phyloP scores from a whole-genome alignment of 345 rosid species.

The Leavenworthia alabamica region DNA sequence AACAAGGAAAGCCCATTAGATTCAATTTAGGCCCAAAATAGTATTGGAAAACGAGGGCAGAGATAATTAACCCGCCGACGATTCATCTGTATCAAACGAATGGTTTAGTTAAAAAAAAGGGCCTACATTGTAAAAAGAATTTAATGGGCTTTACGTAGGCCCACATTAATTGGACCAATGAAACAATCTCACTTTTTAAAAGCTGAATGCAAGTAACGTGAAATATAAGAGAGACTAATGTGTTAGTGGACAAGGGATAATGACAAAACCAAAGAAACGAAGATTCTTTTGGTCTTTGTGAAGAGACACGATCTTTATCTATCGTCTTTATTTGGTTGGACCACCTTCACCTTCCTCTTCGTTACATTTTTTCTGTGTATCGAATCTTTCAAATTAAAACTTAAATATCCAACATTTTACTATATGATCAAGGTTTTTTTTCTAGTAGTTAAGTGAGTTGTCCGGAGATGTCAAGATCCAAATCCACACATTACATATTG shows the following conservation, averaged over 20 bases:
- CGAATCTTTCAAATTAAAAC: conserved; percentile 3
- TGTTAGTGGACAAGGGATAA: conserved; percentile 21
- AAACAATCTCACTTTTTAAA: neutral
- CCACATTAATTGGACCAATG: neutral
- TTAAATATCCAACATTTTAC: too few relatives aligned
- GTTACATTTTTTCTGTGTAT: conserved; percentile 11
- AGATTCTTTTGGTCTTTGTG: neutral
- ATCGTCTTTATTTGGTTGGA: conserved; percentile 29
- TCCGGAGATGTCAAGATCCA: too few relatives aligned
- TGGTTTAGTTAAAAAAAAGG: neutral
- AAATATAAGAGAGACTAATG: too few relatives aligned
- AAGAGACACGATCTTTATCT: conserved; percentile 18
- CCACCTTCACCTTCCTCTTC: conserved; percentile 21
- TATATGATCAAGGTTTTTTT: too few relatives aligned
- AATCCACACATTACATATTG: too few relatives aligned
- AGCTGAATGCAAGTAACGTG: neutral
- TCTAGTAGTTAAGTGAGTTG: too few relatives aligned
- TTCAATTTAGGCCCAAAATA: neutral
- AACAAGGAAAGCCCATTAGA: conserved; percentile 1
- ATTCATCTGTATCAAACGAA: too few relatives aligned
- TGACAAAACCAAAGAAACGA: conserved; percentile 22
- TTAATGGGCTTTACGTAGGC: neutral
- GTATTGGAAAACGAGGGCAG: too few relatives aligned
- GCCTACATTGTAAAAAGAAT: too few relatives aligned
- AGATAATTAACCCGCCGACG: too few relatives aligned